Evolutionary conservation across 345 rosid genomes (phyloP).

Genomic region (Salix udensis): DNA sequence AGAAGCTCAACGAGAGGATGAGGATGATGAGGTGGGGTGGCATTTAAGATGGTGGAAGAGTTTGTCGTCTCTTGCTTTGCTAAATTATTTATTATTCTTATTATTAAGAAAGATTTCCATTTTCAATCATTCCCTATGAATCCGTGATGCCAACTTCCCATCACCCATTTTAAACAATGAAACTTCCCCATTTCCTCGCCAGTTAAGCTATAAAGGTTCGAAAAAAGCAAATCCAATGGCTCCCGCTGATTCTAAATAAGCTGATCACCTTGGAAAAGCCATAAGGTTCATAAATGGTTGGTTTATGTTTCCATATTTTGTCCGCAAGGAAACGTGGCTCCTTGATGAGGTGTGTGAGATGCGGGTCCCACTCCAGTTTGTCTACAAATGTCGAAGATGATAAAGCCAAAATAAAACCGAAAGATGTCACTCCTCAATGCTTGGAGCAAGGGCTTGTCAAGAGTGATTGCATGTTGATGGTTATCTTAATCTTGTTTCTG

Average conservation of each 20-base stretch:
- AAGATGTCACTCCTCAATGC: background rate
- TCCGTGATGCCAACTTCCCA: constrained; percentile 5
- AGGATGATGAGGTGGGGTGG: background rate
- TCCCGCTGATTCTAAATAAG: too few species aligned
- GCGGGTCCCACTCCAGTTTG: too few species aligned
- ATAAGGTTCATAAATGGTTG: too few species aligned
- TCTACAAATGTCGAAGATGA: too few species aligned
- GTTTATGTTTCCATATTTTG: background rate
- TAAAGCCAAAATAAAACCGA: background rate
- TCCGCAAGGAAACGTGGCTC: background rate
- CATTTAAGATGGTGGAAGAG: background rate
- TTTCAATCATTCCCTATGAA: constrained; percentile 6
- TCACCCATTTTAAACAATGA: background rate
- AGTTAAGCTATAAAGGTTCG: too few species aligned
- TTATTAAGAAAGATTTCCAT: background rate
- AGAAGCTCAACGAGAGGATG: background rate
- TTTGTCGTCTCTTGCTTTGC: too few species aligned
- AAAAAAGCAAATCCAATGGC: too few species aligned
- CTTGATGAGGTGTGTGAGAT: too few species aligned
- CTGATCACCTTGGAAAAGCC: too few species aligned
- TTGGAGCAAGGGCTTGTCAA: background rate
- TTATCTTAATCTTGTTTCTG: background rate
- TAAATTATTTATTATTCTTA: background rate
- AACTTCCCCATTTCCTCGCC: background rate
- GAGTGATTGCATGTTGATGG: background rate